phyloP scores from a whole-genome alignment of 1,139 yeast genomes.

The Suhomyces maxii region DNA sequence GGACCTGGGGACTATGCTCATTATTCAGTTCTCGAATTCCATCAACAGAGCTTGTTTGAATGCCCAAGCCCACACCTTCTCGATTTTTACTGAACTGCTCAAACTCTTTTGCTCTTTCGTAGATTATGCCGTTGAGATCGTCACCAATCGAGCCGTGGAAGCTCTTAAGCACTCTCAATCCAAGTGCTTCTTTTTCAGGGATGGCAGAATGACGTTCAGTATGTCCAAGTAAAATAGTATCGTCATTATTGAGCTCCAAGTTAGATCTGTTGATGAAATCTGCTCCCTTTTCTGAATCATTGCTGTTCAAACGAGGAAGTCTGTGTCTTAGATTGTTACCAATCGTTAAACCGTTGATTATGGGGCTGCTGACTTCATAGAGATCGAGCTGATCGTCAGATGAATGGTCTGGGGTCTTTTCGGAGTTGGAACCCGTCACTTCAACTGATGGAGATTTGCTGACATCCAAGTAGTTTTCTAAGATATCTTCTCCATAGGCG shows the following conservation, averaged over 20 bases:
- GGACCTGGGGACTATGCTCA: no score
- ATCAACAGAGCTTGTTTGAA: background rate
- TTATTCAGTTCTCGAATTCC: no score
- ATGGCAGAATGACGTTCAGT: background rate
- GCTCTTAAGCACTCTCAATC: conserved; percentile 18
- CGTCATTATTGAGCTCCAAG: background rate
- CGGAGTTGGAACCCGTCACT: conserved; percentile 5
- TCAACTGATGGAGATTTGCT: conserved; percentile 22
- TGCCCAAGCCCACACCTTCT: background rate
- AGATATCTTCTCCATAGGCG: conserved; percentile 29
- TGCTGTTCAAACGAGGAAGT: conserved; percentile 4
- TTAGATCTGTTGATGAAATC: conserved; percentile 21
- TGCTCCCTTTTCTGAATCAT: conserved; percentile 4
- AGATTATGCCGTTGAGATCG: conserved; percentile 20
- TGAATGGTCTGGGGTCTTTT: conserved; percentile 12
- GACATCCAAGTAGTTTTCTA: conserved; percentile 36
- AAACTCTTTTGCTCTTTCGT: conserved; percentile 18
- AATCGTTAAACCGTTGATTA: conserved; percentile 39
- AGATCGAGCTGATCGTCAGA: conserved; percentile 20
- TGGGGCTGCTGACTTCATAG: conserved; percentile 35
- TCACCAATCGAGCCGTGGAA: conserved; percentile 39
- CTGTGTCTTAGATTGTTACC: conserved; percentile 32
- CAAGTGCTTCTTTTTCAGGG: conserved; percentile 1
- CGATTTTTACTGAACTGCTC: conserved; percentile 11
- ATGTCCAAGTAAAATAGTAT: background rate